Conservation (phyloP, 2,329 filamentous ascomycete species). For the Ophiocordyceps camponoti-floridani region DNA sequence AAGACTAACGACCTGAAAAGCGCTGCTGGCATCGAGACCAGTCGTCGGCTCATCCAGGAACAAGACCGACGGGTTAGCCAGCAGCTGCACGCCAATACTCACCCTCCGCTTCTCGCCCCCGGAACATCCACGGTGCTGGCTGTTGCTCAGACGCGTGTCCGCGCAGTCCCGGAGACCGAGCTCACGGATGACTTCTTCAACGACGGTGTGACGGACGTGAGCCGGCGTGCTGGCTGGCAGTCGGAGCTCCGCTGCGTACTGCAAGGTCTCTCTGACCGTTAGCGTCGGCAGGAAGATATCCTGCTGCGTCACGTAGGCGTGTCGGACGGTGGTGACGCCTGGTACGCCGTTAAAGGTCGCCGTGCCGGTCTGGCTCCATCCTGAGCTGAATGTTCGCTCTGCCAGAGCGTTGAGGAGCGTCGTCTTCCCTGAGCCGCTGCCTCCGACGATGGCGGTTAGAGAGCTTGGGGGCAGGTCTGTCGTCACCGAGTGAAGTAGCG, state of each 20-base stretch:
- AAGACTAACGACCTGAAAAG: constrained; percentile 54
- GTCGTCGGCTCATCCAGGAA: constrained; percentile 71
- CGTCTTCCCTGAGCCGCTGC: constrained; percentile 57
- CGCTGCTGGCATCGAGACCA: constrained; percentile 59
- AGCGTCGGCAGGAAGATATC: constrained; percentile 56
- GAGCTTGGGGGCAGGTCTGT: constrained; percentile 47
- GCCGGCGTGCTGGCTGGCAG: constrained; percentile 43
- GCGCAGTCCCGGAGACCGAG: constrained; percentile 63
- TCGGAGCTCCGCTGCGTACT: constrained; percentile 54
- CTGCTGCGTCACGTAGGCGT: constrained; percentile 61
- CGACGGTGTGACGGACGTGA: constrained; percentile 41
- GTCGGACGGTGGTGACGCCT: constrained; percentile 34
- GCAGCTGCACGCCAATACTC: constrained; percentile 60
- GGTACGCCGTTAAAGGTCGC: constrained; percentile 42
- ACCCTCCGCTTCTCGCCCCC: constrained; percentile 63
- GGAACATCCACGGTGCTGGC: constrained; percentile 55
- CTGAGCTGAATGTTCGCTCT: constrained; percentile 42
- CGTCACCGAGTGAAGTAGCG: constrained; percentile 42
- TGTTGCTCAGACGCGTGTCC: constrained; percentile 54
- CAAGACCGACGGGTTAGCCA: constrained; percentile 62
- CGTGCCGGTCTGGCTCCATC: constrained; percentile 31
- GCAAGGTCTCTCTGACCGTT: constrained; percentile 58
- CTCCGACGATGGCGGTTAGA: constrained; percentile 59
- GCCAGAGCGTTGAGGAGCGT: constrained; percentile 55
- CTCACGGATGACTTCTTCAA: constrained; percentile 62